These are phyloP conservation scores for Capsicum rhomboideum DNA, from an alignment of 257 asterid species.

Conservation along the genomic window DNA sequence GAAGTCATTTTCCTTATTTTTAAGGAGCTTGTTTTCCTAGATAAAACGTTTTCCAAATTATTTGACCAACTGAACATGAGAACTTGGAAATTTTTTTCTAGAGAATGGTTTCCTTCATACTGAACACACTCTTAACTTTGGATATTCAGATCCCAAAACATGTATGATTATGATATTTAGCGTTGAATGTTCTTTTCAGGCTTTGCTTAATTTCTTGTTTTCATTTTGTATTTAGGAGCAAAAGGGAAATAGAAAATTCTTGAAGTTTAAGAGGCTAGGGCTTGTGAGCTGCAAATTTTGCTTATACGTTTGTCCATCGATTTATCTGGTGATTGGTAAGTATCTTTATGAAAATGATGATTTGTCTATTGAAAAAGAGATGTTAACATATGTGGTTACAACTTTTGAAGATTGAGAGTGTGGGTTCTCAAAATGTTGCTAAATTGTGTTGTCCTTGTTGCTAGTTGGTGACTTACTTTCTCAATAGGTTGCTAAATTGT, in stretches of 20 bases:
- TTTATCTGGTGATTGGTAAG: neutral
- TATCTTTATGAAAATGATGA: neutral
- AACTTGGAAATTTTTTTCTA: too few species aligned
- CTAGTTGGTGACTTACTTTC: too few species aligned
- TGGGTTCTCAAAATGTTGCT: neutral
- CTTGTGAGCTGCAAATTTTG: neutral
- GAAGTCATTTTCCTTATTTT: too few species aligned
- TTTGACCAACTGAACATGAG: too few species aligned
- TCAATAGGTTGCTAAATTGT: too few species aligned
- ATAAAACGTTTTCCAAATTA: too few species aligned
- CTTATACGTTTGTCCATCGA: neutral
- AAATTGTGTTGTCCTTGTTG: neutral
- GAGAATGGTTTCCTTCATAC: too few species aligned
- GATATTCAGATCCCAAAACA: neutral
- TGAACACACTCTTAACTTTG: neutral
- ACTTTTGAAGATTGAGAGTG: neutral
- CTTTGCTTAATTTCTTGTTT: neutral
- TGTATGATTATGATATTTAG: neutral
- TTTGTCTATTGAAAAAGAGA: neutral
- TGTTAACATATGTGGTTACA: neutral
- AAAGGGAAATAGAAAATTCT: neutral
- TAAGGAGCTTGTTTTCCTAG: too few species aligned
- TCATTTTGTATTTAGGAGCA: neutral
- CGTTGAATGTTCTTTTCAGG: neutral
- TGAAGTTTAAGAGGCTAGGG: neutral